Percentiles rank a stretch among this genome's conserved stretches.
phyloP scores from a whole-genome alignment of 805 yeast genomes.

The Kodamaea neixiangensis region DNA sequence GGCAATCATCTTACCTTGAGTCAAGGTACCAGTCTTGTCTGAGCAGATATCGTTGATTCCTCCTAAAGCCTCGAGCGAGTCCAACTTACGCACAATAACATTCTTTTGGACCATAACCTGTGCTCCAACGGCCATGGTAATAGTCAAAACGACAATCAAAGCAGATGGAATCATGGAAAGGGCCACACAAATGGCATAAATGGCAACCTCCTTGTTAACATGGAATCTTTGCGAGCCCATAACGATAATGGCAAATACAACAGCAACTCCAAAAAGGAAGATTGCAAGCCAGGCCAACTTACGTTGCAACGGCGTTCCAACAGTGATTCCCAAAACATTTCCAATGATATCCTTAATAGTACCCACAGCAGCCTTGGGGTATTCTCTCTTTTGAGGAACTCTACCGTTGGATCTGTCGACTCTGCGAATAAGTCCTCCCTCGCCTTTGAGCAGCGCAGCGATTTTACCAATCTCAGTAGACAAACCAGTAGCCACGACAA shows the following conservation, averaged over 20 bases:
- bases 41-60: constrained; percentile 80
- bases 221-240: constrained; percentile 79
- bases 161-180: constrained; percentile 83
- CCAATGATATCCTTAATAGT: constrained; percentile 60
- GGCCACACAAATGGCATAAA: constrained; percentile 85
- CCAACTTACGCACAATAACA: constrained; percentile 75
- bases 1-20: constrained; percentile 80
- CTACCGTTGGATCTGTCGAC: constrained; percentile 45
- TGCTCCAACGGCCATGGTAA: constrained; percentile 84
- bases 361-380: constrained; percentile 46
- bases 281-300: constrained; percentile 77
- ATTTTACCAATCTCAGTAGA: constrained; percentile 74
- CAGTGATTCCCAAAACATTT: constrained; percentile 69
- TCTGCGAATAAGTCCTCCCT: constrained; percentile 38
- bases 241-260: constrained; percentile 81
- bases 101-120: constrained; percentile 66
- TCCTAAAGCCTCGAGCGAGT: constrained; percentile 77
- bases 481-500: constrained; percentile 69
- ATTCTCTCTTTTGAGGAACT: constrained; percentile 44
- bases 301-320: constrained; percentile 82
- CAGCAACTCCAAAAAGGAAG: constrained; percentile 70
- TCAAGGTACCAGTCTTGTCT: constrained; percentile 80
- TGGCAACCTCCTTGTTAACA: constrained; percentile 80
- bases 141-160: constrained; percentile 76
- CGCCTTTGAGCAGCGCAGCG: constrained; percentile 57